Evolutionary conservation across 805 yeast genomes (phyloP).

Genomic region (Kuraishia capsulata): DNA sequence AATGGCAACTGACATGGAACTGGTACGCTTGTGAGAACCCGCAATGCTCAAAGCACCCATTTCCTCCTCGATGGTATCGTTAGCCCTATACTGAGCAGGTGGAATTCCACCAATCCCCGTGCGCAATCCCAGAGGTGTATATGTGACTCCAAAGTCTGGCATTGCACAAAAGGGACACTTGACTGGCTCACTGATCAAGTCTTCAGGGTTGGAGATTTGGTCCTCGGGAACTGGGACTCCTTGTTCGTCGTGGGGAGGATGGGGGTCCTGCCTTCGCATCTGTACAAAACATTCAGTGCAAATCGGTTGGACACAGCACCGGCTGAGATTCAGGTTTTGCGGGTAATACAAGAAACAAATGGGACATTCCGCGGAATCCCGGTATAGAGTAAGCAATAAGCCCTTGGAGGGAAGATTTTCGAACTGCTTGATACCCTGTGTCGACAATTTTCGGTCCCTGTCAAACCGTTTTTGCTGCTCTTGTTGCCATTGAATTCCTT

Average conservation of each 20-base stretch:
- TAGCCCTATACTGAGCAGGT: conserved; percentile 31
- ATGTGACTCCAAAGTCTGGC: conserved; percentile 76
- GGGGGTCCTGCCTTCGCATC: conserved; percentile 86
- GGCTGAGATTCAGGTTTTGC: conserved; percentile 59
- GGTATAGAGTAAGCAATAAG: conserved; percentile 52
- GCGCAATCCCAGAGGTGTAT: conserved; percentile 52
- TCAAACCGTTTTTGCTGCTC: conserved; percentile 22
- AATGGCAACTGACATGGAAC: conserved; percentile 16
- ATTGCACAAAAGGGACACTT: conserved; percentile 92
- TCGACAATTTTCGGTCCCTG: conserved; percentile 18
- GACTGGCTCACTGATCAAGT: conserved; percentile 78
- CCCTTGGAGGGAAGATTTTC: conserved; percentile 29
- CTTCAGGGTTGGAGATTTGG: conserved; percentile 37
- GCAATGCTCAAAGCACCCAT: background rate
- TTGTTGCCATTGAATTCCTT: conserved; percentile 25
- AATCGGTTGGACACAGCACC: conserved; percentile 89
- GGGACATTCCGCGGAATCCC: conserved; percentile 77
- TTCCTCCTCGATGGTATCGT: conserved; percentile 6
- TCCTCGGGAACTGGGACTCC: conserved; percentile 10
- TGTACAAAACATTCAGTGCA: conserved; percentile 97
- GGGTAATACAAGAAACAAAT: conserved; percentile 90
- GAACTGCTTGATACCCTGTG: conserved; percentile 16
- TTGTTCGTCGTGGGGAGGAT: conserved; percentile 74
- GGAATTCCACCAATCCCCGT: conserved; percentile 50
- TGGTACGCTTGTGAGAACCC: conserved; percentile 6